Evolutionary conservation across 1,284 basidiomycete genomes (phyloP).

Genomic region (Trichosporon faecale): DNA sequence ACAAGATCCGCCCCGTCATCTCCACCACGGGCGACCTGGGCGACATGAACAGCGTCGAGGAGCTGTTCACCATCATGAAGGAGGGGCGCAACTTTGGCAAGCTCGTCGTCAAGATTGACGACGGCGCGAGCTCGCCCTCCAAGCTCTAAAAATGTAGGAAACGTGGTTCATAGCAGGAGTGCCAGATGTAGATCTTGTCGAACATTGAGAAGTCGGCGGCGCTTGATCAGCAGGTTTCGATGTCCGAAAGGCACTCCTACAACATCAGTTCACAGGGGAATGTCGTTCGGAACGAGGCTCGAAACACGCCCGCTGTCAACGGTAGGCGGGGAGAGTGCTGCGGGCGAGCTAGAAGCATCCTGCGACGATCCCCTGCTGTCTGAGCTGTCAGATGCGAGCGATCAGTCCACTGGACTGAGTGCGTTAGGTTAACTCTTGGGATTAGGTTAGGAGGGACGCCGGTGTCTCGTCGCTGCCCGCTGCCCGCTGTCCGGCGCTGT

Average conservation of each 20-base stretch:
- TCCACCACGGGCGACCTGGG: conserved; percentile 13
- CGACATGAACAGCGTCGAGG: conserved; percentile 17
- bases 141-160: conserved; percentile 11
- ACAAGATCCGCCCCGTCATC: conserved; percentile 22
- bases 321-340: too few species aligned
- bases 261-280: too few species aligned
- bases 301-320: neutral
- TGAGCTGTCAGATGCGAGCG: too few species aligned
- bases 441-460: too few species aligned
- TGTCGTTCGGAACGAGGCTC: too few species aligned
- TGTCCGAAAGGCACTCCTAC: neutral
- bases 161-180: neutral
- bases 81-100: conserved; percentile 24
- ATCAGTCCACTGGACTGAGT: too few species aligned
- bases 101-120: conserved; percentile 25
- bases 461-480: too few species aligned
- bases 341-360: neutral
- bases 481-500: too few species aligned
- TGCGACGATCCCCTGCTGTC: too few species aligned
- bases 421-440: too few species aligned
- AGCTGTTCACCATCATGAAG: conserved; percentile 21
- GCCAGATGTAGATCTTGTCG: neutral
- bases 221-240: neutral
- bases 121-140: conserved; percentile 10
- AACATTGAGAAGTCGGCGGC: neutral